Conservation (phyloP, 805 yeast species). For the Suhomyces xylopsoci region DNA sequence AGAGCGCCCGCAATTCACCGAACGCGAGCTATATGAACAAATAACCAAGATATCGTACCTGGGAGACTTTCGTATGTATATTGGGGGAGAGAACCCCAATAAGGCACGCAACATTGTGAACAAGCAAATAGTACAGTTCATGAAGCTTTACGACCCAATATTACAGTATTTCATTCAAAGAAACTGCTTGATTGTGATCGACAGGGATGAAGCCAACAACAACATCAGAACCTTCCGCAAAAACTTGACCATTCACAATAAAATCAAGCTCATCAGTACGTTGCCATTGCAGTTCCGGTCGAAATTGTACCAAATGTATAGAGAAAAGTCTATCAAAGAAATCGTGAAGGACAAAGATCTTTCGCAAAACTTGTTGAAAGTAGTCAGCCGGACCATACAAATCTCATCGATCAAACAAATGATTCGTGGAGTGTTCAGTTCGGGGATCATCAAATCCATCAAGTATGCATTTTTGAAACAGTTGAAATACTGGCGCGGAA, state of each 20-base stretch:
- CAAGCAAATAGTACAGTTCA: slow-evolving; percentile 69
- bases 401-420: slow-evolving; percentile 72
- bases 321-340: slow-evolving; percentile 36
- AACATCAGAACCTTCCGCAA: slow-evolving; percentile 14
- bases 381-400: slow-evolving; percentile 50
- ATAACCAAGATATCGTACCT: slow-evolving; percentile 79
- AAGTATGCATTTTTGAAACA: slow-evolving; percentile 75
- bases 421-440: slow-evolving; percentile 79
- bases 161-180: slow-evolving; percentile 20
- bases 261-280: slow-evolving; percentile 21
- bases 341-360: slow-evolving; percentile 45
- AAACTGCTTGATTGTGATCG: slow-evolving; percentile 15
- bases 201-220: slow-evolving; percentile 9
- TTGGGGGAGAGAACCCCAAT: slow-evolving; percentile 90
- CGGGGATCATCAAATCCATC: slow-evolving; percentile 70
- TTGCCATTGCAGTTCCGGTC: slow-evolving; percentile 17
- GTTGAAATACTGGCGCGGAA: slow-evolving; percentile 22
- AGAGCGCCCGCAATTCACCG: slow-evolving; percentile 41
- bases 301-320: slow-evolving; percentile 26
- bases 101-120: slow-evolving; percentile 82
- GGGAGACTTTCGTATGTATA: slow-evolving; percentile 84
- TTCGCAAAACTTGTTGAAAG: slow-evolving; percentile 24
- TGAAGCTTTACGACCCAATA: slow-evolving; percentile 70
- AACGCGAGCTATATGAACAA: slow-evolving; percentile 65
- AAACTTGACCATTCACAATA: slow-evolving; percentile 17